These are phyloP conservation scores for Laburnicola sp. DNA, from an alignment of 2,329 filamentous ascomycete genomes.

Conservation along the genomic window DNA sequence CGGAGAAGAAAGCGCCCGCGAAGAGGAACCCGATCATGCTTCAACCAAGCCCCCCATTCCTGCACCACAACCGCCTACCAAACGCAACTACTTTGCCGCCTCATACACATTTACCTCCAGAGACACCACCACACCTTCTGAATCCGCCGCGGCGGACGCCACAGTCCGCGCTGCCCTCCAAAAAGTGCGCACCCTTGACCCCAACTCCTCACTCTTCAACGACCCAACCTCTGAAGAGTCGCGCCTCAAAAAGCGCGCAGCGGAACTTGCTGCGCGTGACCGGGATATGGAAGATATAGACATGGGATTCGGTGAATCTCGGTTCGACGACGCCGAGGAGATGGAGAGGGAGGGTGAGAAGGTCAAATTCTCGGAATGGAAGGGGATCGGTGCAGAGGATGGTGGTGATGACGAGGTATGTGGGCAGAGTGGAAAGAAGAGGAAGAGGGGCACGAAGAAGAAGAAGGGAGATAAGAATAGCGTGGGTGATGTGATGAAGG, in stretches of 20 bases:
- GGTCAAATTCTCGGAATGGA: constrained; percentile 70
- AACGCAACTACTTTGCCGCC: constrained; percentile 29
- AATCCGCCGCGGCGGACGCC: constrained; percentile 63
- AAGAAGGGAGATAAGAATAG: constrained; percentile 78
- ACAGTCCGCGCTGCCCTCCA: constrained; percentile 82
- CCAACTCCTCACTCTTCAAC: constrained; percentile 46
- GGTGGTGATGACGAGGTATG: constrained; percentile 52
- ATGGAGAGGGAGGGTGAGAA: constrained; percentile 62
- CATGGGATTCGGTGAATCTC: constrained; percentile 87
- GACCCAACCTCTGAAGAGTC: constrained; percentile 60
- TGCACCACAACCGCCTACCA: constrained; percentile 11
- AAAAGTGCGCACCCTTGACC: constrained; percentile 65
- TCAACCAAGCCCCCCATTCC: constrained; percentile 5
- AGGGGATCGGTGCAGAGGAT: constrained; percentile 55
- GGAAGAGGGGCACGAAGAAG: constrained; percentile 74
- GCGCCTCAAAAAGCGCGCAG: constrained; percentile 63
- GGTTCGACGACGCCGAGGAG: constrained; percentile 87
- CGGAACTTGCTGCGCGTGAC: constrained; percentile 71
- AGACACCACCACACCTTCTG: constrained; percentile 49
- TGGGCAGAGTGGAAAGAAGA: constrained; percentile 60
- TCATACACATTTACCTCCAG: constrained; percentile 11
- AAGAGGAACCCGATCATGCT: constrained; percentile 1
- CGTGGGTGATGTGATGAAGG: constrained; percentile 76
- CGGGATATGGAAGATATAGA: constrained; percentile 91
- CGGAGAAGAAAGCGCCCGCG: neutral